Base-by-base conservation (phyloP, 192 early-diverging fungal species). In the Chytriomyces confervae region DNA sequence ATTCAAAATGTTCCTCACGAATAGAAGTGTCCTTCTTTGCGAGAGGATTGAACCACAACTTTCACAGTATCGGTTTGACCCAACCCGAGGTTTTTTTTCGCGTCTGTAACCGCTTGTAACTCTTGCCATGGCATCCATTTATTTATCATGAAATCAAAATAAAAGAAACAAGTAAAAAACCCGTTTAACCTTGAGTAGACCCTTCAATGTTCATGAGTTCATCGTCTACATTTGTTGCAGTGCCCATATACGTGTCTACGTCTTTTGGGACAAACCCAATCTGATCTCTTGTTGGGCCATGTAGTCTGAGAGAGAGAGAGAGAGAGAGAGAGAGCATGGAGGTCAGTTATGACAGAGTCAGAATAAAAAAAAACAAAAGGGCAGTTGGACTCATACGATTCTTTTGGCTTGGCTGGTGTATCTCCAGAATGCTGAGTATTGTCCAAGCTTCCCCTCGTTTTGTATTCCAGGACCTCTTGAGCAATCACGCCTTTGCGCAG, bases 361-460 rank as follows among this genome's bases (percentile, higher is more conserved):
- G 46, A 77, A 27, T 27, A 27, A 27, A 20, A n/a, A 62, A 50
- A 44, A 23, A 71, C 23, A 3, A 48, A 69, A 78, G 4, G 80
- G 16, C 45, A 51, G 20, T 62, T 10, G 18, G 20, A 68, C 16
- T 47, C 66, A 8, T 77, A 78, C 80, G 69, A 65, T 66, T 82
- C 75, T 5, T 64, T 69, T 43, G 77, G 69, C 50, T 50, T 36
- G 7, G 80, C 76, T 23, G 68, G 49, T 13, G 76, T 79, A 76
- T 18, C 80, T 71, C 53, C 85, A 78, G 69, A 78, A 72, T 44
- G 73, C 72, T 65, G 72, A 18, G 79, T 50, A 44, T 62, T 49
- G 0, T 72, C 84, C 71, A 89, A 82, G 69, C 89, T 91, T 27
- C 51, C n/a, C 69, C 83, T 83, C 24, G 85, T 89, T 84, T 95